These are phyloP conservation scores for Calophaca sinica DNA, from an alignment of 306 rosid genomes.

Conservation along the genomic window DNA sequence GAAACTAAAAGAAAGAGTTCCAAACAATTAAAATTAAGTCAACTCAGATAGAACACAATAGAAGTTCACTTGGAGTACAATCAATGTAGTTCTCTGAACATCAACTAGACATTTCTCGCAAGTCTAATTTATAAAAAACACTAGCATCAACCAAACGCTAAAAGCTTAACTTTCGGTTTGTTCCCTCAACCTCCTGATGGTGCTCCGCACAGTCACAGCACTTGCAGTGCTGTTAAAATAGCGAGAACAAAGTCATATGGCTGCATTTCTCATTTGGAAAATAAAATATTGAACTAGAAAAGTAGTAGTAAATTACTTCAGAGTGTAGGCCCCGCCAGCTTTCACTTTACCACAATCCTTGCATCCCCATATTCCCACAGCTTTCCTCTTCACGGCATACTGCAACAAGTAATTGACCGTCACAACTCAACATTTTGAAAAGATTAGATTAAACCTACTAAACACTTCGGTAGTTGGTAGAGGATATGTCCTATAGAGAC, in stretches of 20 bases:
- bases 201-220: slow-evolving; percentile 88
- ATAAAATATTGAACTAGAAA: not conserved
- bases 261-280: not conserved
- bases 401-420: slow-evolving; percentile 30
- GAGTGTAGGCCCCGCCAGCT: slow-evolving; percentile 62
- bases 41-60: not conserved
- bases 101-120: not conserved
- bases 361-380: slow-evolving; percentile 64
- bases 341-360: slow-evolving; percentile 67
- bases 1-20: slow-evolving; percentile 18
- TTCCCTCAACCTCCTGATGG: slow-evolving; percentile 65
- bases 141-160: slow-evolving; percentile 32
- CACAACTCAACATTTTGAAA: not conserved
- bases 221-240: slow-evolving; percentile 71
- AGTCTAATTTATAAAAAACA: slow-evolving; percentile 15
- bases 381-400: slow-evolving; percentile 64
- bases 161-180: slow-evolving; percentile 56
- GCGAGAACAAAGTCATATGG: slow-evolving; percentile 16
- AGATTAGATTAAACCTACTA: too few species aligned
- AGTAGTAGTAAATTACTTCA: slow-evolving; percentile 48
- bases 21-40: not conserved
- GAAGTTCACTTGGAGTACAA: slow-evolving; percentile 21
- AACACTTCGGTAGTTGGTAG: not conserved
- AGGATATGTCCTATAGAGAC: not conserved
- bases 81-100: slow-evolving; percentile 22